Evolutionary conservation across 1,139 yeast species (phyloP), one percentile per base, ranked within the genome.

Genomic region (Debaryomycetaceae sp.): DNA sequence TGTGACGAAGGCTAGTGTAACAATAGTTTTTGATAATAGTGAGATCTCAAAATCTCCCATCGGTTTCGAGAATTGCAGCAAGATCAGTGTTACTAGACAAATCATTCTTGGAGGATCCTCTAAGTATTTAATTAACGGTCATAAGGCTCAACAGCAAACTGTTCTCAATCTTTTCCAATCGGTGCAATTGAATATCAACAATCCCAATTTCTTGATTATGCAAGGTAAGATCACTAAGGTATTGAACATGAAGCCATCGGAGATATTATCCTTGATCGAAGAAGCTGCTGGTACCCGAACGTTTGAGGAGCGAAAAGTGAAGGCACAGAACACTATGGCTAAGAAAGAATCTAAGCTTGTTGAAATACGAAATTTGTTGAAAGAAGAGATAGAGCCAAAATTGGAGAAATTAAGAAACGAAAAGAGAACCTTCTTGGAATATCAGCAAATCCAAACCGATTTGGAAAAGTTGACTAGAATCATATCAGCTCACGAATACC

Each of bases 251-350:
- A 90, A 88, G 58, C 95, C 99, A 1, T 69, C 81, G 2, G 99
- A 95, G 62, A 87, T 91, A 34, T 68, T 95, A 54, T 84, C 97
- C 3, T 75, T 93, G 54, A 90, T 95, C 48, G 99, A 93, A 66
- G 99, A 95, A 67, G 99, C 99, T 0, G 97, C 99, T 0, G 99
- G 99, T 6, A 95, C 99, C 0, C 80, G 95, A 50, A 88, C 95
- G 75, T 95, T 89, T 60, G 99, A 93, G 62, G 96, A 90, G 51
- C 80, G 97, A 49, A 84, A 93, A 55, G 96, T 88, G 48, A 88
- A 88, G 60, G 97, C 98, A 0, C 85, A 88, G 58, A 84, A 87
- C 59, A 89, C 96, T 1, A 89, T 93, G 88, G 80, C 84, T 0
- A 91, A 90, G 65, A 93, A 93, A 60, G 97, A 93, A 54, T 79